Base-by-base conservation (phyloP, 192 early-diverging fungal genomes). In the Radiomyces spectabilis region DNA sequence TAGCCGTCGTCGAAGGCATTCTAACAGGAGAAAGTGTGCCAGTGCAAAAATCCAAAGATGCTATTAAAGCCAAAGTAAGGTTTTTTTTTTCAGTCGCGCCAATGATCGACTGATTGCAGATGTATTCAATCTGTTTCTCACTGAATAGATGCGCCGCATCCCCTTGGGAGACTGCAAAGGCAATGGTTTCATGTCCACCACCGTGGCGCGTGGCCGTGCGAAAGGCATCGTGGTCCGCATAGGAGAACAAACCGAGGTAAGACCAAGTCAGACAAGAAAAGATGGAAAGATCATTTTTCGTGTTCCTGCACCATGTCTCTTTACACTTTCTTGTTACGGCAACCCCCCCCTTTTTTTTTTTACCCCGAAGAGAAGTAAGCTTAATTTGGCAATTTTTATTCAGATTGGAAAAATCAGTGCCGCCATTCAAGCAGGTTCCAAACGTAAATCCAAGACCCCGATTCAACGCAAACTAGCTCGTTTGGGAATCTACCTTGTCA, bases 111-210 rank as follows among this genome's bases (percentile, higher is more conserved):
- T 12, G 9, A 46, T 29, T 33, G 27, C 21, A n/a, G 1, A 18
- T 37, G 16, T 43, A 19, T 52, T 41, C 0, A 27, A 22, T 42
- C 16, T 49, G 19, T 24, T 18, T 16, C 59, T 46, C 31, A 42
- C 39, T 29, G 47, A 19, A 25, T 41, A 80, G 68, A 85, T 85
- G 9, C 68, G 86, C 34, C 76, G 75, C 40, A 66, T 88, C 4
- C 75, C 75, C 0, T 71, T 97, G 5, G 89, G 85, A 49, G 94
- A 97, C 51, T 95, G 94, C 72, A 92, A 87, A 66, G 91, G 93
- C 42, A 94, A 90, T 57, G 92, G 91, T 5, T 97, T 97, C 67
- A 95, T 94, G 93, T 87, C 91, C 13, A 97, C 93, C 2, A 75
- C 87, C 12, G 92, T 95, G 13, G 80, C 91, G 31, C 80, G 85